phyloP scores from a whole-genome alignment of 1,139 yeast species.

The Sugiyamaella grinbergsii region DNA sequence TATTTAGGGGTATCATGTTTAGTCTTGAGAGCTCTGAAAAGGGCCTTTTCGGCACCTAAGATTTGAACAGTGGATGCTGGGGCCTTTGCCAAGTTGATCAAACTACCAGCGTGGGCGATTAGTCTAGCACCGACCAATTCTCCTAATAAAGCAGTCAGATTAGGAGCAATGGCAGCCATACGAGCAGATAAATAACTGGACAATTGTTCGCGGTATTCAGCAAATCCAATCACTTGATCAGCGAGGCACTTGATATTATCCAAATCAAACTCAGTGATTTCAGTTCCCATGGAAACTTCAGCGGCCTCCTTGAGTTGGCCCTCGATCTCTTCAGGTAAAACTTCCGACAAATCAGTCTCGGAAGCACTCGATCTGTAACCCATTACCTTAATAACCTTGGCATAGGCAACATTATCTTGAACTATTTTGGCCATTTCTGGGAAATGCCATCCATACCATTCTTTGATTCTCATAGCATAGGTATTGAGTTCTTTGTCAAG shows the following conservation, averaged over 20 bases:
- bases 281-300: slow-evolving; percentile 98
- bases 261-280: slow-evolving; percentile 85
- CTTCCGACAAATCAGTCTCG: slow-evolving; percentile 85
- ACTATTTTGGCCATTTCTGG: slow-evolving; percentile 98
- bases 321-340: slow-evolving; percentile 74
- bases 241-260: slow-evolving; percentile 86
- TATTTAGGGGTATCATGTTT: slow-evolving; percentile 98
- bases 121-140: slow-evolving; percentile 98
- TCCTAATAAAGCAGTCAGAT: slow-evolving; percentile 91
- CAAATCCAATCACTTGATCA: slow-evolving; percentile 89
- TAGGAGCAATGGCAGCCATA: slow-evolving; percentile 99
- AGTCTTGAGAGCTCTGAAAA: slow-evolving; percentile 97
- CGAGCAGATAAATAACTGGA: slow-evolving; percentile 86
- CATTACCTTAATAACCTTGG: slow-evolving; percentile 77
- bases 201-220: slow-evolving; percentile 92
- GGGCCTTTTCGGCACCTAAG: slow-evolving; percentile 98
- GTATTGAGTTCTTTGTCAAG: slow-evolving; percentile 97
- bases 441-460: slow-evolving; percentile 99
- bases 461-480: slow-evolving; percentile 95
- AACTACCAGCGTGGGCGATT: slow-evolving; percentile 96
- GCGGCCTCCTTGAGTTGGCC: slow-evolving; percentile 78
- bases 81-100: slow-evolving; percentile 91
- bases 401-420: slow-evolving; percentile 88
- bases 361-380: slow-evolving; percentile 91
- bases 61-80: slow-evolving; percentile 99